Base-by-base conservation (phyloP, 768 basidiomycete species). In the Mycena leptocephala region DNA sequence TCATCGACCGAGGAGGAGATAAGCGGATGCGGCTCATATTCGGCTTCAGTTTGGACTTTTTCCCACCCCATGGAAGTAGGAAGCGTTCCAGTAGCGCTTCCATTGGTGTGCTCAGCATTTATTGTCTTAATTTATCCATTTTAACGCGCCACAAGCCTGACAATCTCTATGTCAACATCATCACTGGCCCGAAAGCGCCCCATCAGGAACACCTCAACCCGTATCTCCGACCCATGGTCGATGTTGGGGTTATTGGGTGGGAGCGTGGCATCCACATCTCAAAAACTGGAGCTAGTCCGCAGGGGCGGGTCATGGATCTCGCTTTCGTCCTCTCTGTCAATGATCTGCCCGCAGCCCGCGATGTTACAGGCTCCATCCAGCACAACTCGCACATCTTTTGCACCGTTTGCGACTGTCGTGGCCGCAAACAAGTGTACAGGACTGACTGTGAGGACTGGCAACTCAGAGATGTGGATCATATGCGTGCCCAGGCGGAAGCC, bases 111-210 rank as follows among this genome's bases (percentile, higher is more conserved):
- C 83, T 86, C 16, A 81, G 77, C 10, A 66, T 82, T 28, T 76
- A 76, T 5, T 81, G 79, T 55, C 66, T 85, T 0, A 84, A 82
- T 48, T 75, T 86, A 2, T 82, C 84, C 0, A 48, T 58, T 6
- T 37, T 79, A 18, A 71, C 83, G 6, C 75, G 81, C 10, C 82
- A 83, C 63, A 78, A 80, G 33, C 72, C 77, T 1, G 80, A 84
- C 67, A 81, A 86, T 62, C 74, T 84, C 70, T 84, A 77, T 28
- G 37, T 82, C 26, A 53, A 70, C 1, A 79, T 85, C 18, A 75
- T 85, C 16, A 79, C 79, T 4, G 79, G 85, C 8, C 83, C 81
- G 0, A 67, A 72, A 2, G 78, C 81, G 32, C 82, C 80, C 6
- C 48, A 53, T 5, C 24, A 70, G 1, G 77, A 82, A 2, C 30